These are phyloP conservation scores for Rhodotorula graminis DNA, from an alignment of 768 basidiomycete species.

Conservation along the genomic window DNA sequence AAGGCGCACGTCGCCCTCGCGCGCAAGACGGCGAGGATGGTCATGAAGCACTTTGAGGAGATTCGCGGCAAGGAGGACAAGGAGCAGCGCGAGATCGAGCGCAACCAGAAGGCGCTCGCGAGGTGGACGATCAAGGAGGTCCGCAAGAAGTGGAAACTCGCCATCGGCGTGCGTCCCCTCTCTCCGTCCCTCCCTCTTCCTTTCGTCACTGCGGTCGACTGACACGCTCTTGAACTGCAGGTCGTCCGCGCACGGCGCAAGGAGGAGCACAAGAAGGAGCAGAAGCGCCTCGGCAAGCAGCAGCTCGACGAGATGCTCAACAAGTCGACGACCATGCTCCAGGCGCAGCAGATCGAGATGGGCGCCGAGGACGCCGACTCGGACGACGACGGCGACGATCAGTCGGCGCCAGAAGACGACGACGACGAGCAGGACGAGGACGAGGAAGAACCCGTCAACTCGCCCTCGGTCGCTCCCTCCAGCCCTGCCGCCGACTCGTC, in stretches of 20 bases:
- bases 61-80: constrained; percentile 62
- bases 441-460: constrained; percentile 38
- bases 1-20: constrained; percentile 48
- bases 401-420: constrained; percentile 43
- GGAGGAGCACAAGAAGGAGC: constrained; percentile 65
- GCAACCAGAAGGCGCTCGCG: constrained; percentile 60
- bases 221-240: constrained; percentile 47
- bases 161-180: constrained; percentile 62
- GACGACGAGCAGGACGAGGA: constrained; percentile 41
- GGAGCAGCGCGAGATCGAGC: constrained; percentile 61
- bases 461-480: constrained; percentile 3
- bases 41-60: constrained; percentile 71
- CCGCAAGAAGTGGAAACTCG: constrained; percentile 78
- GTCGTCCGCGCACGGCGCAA: constrained; percentile 69
- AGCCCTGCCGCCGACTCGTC: constrained; percentile 7
- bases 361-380: constrained; percentile 48
- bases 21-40: constrained; percentile 58
- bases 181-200: neutral
- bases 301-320: constrained; percentile 86
- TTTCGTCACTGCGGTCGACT: neutral
- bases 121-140: constrained; percentile 69
- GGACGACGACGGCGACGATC: constrained; percentile 40
- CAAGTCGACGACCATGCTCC: constrained; percentile 78
- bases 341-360: constrained; percentile 73
- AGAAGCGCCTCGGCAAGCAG: constrained; percentile 69